Conservation (phyloP, 2,329 filamentous ascomycete genomes). For the Bertia moriformis region DNA sequence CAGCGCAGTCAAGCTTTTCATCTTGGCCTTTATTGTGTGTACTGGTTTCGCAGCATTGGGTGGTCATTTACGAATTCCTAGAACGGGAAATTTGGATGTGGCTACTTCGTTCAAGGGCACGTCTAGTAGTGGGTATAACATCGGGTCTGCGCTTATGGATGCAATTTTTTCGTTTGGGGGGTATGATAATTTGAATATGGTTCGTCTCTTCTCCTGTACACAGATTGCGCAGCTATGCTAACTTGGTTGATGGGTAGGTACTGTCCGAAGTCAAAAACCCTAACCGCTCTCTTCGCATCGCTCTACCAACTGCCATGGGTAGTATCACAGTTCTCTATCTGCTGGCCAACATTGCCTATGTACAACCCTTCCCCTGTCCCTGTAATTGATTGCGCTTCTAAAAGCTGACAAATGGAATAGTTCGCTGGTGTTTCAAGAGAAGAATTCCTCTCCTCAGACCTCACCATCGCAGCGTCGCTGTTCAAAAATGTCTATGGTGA, state of each 20-base stretch:
- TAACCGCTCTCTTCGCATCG: slow-evolving; percentile 34
- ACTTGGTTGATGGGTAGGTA: slow-evolving; percentile 52
- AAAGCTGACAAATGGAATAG: too few species aligned
- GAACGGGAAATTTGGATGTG: slow-evolving; percentile 41
- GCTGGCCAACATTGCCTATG: slow-evolving; percentile 51
- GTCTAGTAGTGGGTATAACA: slow-evolving; percentile 28
- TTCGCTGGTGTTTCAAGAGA: too few species aligned
- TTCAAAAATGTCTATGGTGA: slow-evolving; percentile 47
- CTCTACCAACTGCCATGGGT: slow-evolving; percentile 41
- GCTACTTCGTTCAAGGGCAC: slow-evolving; percentile 30
- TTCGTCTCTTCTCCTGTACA: slow-evolving; percentile 43
- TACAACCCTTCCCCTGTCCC: slow-evolving; percentile 44
- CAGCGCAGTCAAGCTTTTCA: slow-evolving; percentile 43
- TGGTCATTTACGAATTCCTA: slow-evolving; percentile 27
- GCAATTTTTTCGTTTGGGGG: background rate
- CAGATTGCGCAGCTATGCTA: slow-evolving; percentile 46
- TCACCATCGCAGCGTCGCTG: slow-evolving; percentile 45
- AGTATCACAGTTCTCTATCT: slow-evolving; percentile 46
- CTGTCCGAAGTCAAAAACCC: slow-evolving; percentile 41
- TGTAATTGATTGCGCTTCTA: too few species aligned
- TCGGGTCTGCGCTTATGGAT: slow-evolving; percentile 14
- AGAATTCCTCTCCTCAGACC: slow-evolving; percentile 39
- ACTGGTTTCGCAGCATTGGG: slow-evolving; percentile 41
- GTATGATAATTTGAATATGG: slow-evolving; percentile 13
- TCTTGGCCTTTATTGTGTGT: slow-evolving; percentile 45